Evolutionary conservation across 2,329 filamentous ascomycete species (phyloP).

Genomic region (Ascosphaera apis): DNA sequence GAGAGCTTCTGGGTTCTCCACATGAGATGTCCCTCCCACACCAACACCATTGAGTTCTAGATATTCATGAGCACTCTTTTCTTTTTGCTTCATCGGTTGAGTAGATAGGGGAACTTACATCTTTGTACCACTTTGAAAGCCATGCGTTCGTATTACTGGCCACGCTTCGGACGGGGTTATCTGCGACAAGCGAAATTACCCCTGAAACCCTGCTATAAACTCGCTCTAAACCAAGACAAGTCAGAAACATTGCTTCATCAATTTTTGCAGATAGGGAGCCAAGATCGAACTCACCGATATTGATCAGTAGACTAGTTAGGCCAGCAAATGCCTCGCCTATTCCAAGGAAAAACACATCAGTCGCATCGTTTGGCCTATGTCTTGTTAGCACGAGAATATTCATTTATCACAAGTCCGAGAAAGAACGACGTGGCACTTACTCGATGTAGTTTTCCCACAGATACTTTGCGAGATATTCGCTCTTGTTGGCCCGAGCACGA

Average conservation of each 20-base stretch:
- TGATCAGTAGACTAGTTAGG: slow-evolving; percentile 57
- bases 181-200: slow-evolving; percentile 61
- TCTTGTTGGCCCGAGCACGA: slow-evolving; percentile 29
- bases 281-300: slow-evolving; percentile 34
- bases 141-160: slow-evolving; percentile 49
- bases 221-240: slow-evolving; percentile 20
- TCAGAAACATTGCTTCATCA: slow-evolving; percentile 16
- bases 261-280: slow-evolving; percentile 1
- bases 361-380: slow-evolving; percentile 35
- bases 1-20: slow-evolving; percentile 41
- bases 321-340: slow-evolving; percentile 76
- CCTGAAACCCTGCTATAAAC: slow-evolving; percentile 46
- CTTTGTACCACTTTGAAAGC: slow-evolving; percentile 61
- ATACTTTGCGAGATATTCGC: slow-evolving; percentile 55
- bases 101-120: slow-evolving; percentile 17
- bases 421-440: too few relatives aligned
- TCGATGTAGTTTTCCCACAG: slow-evolving; percentile 97
- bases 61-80: too few relatives aligned
- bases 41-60: slow-evolving; percentile 52
- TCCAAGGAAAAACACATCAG: slow-evolving; percentile 65
- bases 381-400: too few relatives aligned
- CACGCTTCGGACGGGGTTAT: slow-evolving; percentile 50
- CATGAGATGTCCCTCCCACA: slow-evolving; percentile 50
- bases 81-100: slow-evolving; percentile 2
- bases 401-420: too few relatives aligned